Evolutionary conservation across 305 asterid genomes (phyloP), one percentile per base, ranked within the genome.

Genomic region (Solanum hybrid): DNA sequence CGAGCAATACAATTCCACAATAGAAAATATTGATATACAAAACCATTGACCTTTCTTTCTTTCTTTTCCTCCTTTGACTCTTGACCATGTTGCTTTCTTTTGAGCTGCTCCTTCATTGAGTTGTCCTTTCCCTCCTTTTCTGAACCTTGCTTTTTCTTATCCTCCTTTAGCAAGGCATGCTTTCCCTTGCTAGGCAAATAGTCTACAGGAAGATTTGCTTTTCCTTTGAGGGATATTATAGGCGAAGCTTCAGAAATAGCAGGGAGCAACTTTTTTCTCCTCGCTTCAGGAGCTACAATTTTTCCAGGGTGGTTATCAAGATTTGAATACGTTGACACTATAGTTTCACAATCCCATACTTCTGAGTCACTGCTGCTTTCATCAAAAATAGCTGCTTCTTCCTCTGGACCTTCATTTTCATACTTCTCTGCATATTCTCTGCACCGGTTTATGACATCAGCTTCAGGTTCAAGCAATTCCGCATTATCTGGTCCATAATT

Each of bases 41-140:
- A 78, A 89, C 8, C 34, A 89, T 29, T 42, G n/a, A 97, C 99
- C 99, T 96, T 97, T 86, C 98, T 92, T 91, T 95, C 98, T 91
- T 95, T 97, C 97, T 96, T 97, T 91, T 97, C 99, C 93, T 97
- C 99, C 94, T 95, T 97, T 3, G 99, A 81, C 93, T 97, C 99
- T 91, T 92, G 94, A 79, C 94, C 90, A 14, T 93, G 95, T 75
- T 91, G 94, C 92, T 96, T 96, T 92, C 90, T 93, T 91, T 90
- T 91, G 27, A n/a, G 92, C 75, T 89, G 88, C 81, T 93, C 99
- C 26, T 38, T 89, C 90, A 37, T 91, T 91, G 84, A 91, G 69
- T 85, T 76, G 85, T 85, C 92, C 77, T 12, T 91, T 71, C 93
- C 96, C 90, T 91, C 94, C 91, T 88, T 95, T 15, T 90, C 95